These are phyloP conservation scores for Psilocybe subaeruginosa DNA, from an alignment of 768 basidiomycete species.

Conservation along the genomic window DNA sequence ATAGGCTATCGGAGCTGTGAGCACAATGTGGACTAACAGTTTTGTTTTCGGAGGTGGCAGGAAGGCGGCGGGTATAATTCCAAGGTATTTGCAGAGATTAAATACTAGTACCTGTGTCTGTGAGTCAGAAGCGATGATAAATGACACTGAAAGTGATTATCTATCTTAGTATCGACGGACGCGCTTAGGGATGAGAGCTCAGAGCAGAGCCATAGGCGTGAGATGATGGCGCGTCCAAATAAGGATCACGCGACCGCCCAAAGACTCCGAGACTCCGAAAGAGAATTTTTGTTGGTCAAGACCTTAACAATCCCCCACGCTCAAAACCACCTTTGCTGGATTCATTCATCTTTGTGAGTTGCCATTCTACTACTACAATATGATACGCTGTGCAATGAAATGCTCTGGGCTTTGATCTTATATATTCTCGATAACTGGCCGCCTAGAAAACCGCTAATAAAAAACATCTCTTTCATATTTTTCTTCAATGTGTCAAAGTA, in stretches of 20 bases:
- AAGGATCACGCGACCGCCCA: not conserved
- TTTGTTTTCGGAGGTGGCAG: not conserved
- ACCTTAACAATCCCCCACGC: not conserved
- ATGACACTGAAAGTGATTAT: not conserved
- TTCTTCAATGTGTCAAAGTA: conserved; percentile 2
- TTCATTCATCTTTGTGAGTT: not conserved
- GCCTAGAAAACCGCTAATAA: conserved; percentile 60
- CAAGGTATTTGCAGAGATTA: not conserved
- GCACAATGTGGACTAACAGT: too few relatives aligned
- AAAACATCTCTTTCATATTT: conserved; percentile 25
- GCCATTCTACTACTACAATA: not conserved
- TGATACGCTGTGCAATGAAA: conserved; percentile 41
- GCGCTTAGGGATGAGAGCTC: not conserved
- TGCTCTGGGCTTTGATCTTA: conserved; percentile 62
- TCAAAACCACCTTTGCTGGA: not conserved
- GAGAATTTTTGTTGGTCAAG: not conserved
- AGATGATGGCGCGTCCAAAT: conserved; percentile 4
- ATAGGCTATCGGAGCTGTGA: not conserved
- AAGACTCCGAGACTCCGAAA: not conserved
- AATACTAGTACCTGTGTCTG: not conserved
- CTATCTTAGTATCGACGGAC: not conserved
- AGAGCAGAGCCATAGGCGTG: not conserved
- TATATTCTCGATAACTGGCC: conserved; percentile 49
- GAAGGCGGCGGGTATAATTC: not conserved
- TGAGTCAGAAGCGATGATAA: not conserved